Evolutionary conservation across 306 rosid species (phyloP), one percentile per base, ranked within the genome.

Genomic region (Citrullus colocynthis): DNA sequence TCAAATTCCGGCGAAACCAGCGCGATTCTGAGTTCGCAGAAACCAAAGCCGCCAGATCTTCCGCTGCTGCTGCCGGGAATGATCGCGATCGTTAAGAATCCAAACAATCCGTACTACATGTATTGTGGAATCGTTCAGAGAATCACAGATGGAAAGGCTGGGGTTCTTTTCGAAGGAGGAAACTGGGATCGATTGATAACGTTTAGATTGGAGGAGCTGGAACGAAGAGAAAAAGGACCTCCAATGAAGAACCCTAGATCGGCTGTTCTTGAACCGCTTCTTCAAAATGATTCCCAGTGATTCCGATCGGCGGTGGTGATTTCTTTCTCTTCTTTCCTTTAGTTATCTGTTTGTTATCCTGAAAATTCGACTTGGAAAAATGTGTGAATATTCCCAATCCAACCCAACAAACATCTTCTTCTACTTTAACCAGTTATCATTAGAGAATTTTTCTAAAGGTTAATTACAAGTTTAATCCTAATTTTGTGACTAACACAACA

Each of bases 161-260:
- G 91, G 79, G 94, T 88, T 80, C 91, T 88, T 20, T 86, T 90
- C n/a, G 94, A 90, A 72, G 94, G 91, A 80, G 94, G 94, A 41
- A 86, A 86, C 56, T 90, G 94, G 94, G 94, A 90, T 37, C 69
- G 90, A 58, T 69, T 95, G 78, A 88, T 92, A 62, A 89, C 99
- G 6, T 90, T 95, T 42, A 81, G 96, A 59, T 80, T 95, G 79
- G 96, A 91, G 4, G 99, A 92, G 88, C 84, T 90, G 9, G 86
- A 90, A 81, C 91, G 97, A 79, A 88, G 99, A 79, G 99, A 92
- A 66, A 92, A 95, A 80, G 97, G 97, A 7, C 97, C 97, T 77
- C 99, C 97, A 0, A 88, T 88, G 88, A 95, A 90, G 85, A 95
- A 92, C 24, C 98, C 98, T 54, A 85, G 59, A 85, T 90, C 94